Percentiles rank a stretch among this genome's conserved stretches.
Evolutionary conservation across 345 rosid genomes (phyloP).

Genomic region (Turritis glabra): DNA sequence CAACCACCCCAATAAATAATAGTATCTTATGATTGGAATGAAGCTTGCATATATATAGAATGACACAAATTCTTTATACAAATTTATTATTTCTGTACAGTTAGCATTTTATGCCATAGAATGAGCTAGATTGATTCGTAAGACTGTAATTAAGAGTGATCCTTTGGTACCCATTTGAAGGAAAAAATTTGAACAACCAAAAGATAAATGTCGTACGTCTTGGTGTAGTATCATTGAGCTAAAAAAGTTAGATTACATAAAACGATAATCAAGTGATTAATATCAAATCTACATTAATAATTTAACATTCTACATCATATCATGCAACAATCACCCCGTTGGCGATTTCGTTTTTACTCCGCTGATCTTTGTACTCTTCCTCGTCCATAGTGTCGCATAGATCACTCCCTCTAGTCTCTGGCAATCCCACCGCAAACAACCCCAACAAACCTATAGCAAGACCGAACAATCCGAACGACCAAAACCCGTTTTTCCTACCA

Average conservation of each 20-base stretch:
- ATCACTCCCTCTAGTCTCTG: slow-evolving; percentile 59
- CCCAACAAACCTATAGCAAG: slow-evolving; percentile 57
- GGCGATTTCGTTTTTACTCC: not conserved
- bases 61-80: too few relatives aligned
- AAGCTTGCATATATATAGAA: too few relatives aligned
- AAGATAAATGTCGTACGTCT: not conserved
- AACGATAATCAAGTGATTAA: not conserved
- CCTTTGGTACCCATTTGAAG: not conserved
- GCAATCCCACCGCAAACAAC: slow-evolving; percentile 49
- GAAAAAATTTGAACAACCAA: not conserved
- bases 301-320: not conserved
- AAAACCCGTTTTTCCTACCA: slow-evolving; percentile 44
- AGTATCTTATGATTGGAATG: not conserved
- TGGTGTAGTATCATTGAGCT: not conserved
- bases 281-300: not conserved
- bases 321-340: slow-evolving; percentile 13
- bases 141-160: not conserved
- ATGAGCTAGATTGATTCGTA: not conserved
- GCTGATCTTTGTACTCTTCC: slow-evolving; percentile 48
- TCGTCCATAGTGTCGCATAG: slow-evolving; percentile 65
- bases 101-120: too few relatives aligned
- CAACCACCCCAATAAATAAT: not conserved
- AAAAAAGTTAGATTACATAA: not conserved
- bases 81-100: too few relatives aligned
- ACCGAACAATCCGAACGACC: slow-evolving; percentile 65